Percentiles rank a stretch among this genome's conserved stretches.
phyloP scores from a whole-genome alignment of 495 filamentous ascomycete genomes.

The Aspergillus cristatus region DNA sequence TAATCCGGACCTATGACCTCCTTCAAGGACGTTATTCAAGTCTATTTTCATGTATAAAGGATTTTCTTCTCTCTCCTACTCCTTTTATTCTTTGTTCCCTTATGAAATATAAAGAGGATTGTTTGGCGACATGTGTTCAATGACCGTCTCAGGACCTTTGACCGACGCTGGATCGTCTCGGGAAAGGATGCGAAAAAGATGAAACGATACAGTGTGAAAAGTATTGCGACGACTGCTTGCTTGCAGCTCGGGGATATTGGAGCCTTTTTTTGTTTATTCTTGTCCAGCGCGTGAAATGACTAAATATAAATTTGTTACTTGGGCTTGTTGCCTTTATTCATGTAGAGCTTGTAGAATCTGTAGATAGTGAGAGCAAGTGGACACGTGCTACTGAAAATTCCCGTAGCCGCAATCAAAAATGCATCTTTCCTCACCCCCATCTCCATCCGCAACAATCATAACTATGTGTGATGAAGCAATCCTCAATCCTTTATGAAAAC shows the following conservation, averaged over 20 bases:
- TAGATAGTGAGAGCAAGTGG: too few relatives aligned
- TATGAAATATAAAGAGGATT: conserved; percentile 21
- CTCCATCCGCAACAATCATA: too few relatives aligned
- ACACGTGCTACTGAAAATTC: too few relatives aligned
- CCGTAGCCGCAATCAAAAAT: too few relatives aligned
- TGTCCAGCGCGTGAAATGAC: too few relatives aligned
- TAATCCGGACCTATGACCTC: conserved; percentile 19
- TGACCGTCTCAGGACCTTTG: conserved; percentile 21
- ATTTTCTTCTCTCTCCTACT: conserved; percentile 18
- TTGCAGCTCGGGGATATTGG: not conserved
- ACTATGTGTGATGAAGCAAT: conserved; percentile 4
- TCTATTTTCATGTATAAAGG: conserved; percentile 39
- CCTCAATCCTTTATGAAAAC: conserved; percentile 45
- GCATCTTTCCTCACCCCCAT: too few relatives aligned
- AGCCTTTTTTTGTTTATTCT: not conserved
- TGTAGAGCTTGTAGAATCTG: too few relatives aligned
- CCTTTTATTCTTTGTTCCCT: conserved; percentile 5
- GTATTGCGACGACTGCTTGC: conserved; percentile 4
- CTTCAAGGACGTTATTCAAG: conserved; percentile 23
- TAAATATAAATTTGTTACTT: too few relatives aligned
- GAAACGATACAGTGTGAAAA: conserved; percentile 17
- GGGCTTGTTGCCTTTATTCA: too few relatives aligned
- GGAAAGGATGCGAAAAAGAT: conserved; percentile 14
- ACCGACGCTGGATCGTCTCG: conserved; percentile 42
- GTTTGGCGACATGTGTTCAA: conserved; percentile 28